A percentile compares a stretch with the other conserved stretches of the same genome.
phyloP scores from a whole-genome alignment of 352 stramenopile genomes.

The Phytophthora tentaculata region DNA sequence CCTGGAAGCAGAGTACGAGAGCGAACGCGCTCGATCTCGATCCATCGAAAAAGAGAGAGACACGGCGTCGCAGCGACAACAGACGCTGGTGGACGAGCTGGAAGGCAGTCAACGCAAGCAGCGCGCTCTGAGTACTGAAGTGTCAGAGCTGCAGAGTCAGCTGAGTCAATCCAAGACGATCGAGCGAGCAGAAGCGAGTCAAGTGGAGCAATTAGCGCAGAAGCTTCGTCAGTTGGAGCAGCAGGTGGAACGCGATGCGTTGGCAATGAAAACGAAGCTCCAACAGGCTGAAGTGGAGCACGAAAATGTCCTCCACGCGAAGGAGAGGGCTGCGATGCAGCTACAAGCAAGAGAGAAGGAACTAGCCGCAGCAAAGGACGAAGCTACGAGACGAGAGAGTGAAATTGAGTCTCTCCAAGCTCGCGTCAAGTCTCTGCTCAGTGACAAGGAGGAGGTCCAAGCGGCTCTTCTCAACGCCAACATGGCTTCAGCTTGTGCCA shows the following conservation, averaged over 20 bases:
- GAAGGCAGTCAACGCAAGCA: slow-evolving; percentile 37
- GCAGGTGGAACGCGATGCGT: slow-evolving; percentile 48
- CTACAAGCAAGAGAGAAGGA: slow-evolving; percentile 45
- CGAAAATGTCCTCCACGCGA: slow-evolving; percentile 28
- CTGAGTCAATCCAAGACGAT: slow-evolving; percentile 49
- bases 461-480: slow-evolving; percentile 39
- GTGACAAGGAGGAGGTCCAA: slow-evolving; percentile 49
- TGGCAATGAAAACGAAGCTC: slow-evolving; percentile 44
- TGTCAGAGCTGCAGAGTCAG: slow-evolving; percentile 39
- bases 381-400: slow-evolving; percentile 20
- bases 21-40: slow-evolving; percentile 33
- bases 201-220: slow-evolving; percentile 36
- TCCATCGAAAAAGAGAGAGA: slow-evolving; percentile 49
- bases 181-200: slow-evolving; percentile 45
- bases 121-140: slow-evolving; percentile 31
- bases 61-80: slow-evolving; percentile 31
- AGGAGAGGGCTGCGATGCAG: slow-evolving; percentile 40
- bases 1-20: slow-evolving; percentile 36
- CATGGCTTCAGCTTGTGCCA: slow-evolving; percentile 26
- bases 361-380: slow-evolving; percentile 31
- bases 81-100: slow-evolving; percentile 38
- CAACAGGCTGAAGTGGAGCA: slow-evolving; percentile 41
- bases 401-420: slow-evolving; percentile 41
- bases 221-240: slow-evolving; percentile 36
- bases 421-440: slow-evolving; percentile 41